Conservation (phyloP, 2,329 filamentous ascomycete genomes). For the Onygenales sp. region DNA sequence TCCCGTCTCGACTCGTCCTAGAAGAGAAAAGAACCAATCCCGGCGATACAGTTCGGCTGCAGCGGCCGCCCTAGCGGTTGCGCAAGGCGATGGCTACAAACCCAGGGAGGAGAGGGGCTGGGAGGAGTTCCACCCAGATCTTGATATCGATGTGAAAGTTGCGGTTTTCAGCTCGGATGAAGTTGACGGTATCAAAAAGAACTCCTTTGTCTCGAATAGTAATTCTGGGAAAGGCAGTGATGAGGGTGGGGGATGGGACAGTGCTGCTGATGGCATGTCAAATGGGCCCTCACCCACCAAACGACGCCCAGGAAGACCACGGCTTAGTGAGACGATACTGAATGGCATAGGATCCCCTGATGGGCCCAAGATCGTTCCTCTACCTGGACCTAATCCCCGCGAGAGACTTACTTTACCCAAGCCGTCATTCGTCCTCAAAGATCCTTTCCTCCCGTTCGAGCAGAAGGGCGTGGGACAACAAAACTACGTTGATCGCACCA, state of each 20-base stretch:
- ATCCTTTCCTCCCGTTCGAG: constrained; percentile 49
- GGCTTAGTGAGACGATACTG: constrained; percentile 52
- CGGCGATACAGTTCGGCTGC: constrained; percentile 68
- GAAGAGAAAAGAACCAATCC: constrained; percentile 33
- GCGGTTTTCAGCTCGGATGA: constrained; percentile 73
- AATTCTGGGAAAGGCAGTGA: constrained; percentile 8
- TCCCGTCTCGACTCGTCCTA: constrained; percentile 29
- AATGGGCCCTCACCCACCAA: constrained; percentile 28
- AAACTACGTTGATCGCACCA: constrained; percentile 89
- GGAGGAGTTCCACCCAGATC: constrained; percentile 94
- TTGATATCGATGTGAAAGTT: constrained; percentile 77
- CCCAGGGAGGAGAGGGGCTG: constrained; percentile 91
- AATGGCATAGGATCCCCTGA: constrained; percentile 51
- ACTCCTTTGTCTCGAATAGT: constrained; percentile 19
- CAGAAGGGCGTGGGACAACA: constrained; percentile 76
- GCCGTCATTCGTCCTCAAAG: constrained; percentile 37
- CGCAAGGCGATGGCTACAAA: constrained; percentile 93
- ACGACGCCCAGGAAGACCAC: constrained; percentile 54
- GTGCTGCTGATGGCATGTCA: constrained; percentile 35
- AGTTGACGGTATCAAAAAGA: constrained; percentile 62
- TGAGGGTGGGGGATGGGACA: constrained; percentile 18
- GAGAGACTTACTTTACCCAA: constrained; percentile 41
- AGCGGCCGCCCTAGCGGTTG: constrained; percentile 80
- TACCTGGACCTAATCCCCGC: constrained; percentile 40
- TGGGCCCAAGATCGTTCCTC: constrained; percentile 41